phyloP scores from a whole-genome alignment of 108 stramenopile genomes.

The Mediolabrus comicus region DNA sequence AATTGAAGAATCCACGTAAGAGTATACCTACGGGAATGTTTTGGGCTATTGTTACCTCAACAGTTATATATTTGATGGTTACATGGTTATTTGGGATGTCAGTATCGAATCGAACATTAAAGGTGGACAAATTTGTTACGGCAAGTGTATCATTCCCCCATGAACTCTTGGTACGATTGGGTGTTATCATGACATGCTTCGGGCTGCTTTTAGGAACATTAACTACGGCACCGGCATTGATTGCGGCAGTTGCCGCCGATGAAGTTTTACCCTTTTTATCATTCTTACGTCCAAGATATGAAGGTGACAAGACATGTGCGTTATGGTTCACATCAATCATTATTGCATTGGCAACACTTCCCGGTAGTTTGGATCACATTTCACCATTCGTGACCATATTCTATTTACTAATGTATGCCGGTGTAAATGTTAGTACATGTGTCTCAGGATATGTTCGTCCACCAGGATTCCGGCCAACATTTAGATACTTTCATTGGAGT shows the following conservation, averaged over 20 bases:
- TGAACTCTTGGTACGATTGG: slow-evolving; percentile 59
- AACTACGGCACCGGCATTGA: slow-evolving; percentile 64
- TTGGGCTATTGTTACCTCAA: slow-evolving; percentile 50
- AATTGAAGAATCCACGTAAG: slow-evolving; percentile 57
- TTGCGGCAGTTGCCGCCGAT: slow-evolving; percentile 72
- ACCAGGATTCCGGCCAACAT: slow-evolving; percentile 82
- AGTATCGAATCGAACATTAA: slow-evolving; percentile 55
- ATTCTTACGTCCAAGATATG: slow-evolving; percentile 25
- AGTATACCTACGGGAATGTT: slow-evolving; percentile 78
- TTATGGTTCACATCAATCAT: slow-evolving; percentile 51
- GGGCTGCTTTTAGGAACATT: slow-evolving; percentile 70
- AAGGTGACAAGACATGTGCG: slow-evolving; percentile 25
- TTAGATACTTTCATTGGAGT: slow-evolving; percentile 76
- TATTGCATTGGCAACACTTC: slow-evolving; percentile 41
- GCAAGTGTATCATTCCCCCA: slow-evolving; percentile 64
- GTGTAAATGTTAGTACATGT: slow-evolving; percentile 74
- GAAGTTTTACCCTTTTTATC: slow-evolving; percentile 52
- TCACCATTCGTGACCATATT: slow-evolving; percentile 77
- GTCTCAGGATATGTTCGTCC: slow-evolving; percentile 57
- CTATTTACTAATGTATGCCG: slow-evolving; percentile 79
- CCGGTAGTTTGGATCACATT: slow-evolving; percentile 76
- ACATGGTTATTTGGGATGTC: slow-evolving; percentile 61
- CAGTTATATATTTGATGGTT: slow-evolving; percentile 47
- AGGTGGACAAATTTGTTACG: slow-evolving; percentile 61
- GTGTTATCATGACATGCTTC: slow-evolving; percentile 65